Base-by-base conservation (phyloP, 176 grass and related monocot species). In the Olyra latifolia region DNA sequence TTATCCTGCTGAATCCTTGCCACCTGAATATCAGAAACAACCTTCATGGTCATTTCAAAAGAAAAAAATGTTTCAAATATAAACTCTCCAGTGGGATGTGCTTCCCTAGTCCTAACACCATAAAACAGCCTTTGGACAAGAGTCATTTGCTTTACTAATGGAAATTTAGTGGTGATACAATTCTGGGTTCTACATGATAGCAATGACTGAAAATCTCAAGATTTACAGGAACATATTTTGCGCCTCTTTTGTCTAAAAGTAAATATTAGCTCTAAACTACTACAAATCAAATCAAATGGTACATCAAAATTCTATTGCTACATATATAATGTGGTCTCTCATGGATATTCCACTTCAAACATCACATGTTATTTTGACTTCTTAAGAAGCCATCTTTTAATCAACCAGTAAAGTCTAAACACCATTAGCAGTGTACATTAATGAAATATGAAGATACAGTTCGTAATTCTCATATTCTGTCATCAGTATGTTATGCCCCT, bases 1-100 rank as follows among this genome's bases (percentile, higher is more conserved):
- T 91, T 88, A 76, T 91, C 86, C 79, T 93, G 85, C 49, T 95
- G 83, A 25, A 95, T 91, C 81, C 79, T 91, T 74, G 76, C 88
- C 71, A 98, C 88, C 92, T 98, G 75, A 70, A 89, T 71, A 89
- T 85, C 64, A 81, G 14, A 85, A 85, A 65, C 11, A 80, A 81
- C 44, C 9, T 80, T 12, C 27, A 76, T 70, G 57, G 57, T 74
- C 70, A 86, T 76, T 66, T 69, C 27, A 84, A 9, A 48, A 56
- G 7, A 62, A 45, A 78, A 60, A 44, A 0, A 27, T 22, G 46
- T 59, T 58, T 57, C 17, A 19, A 25, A 13, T 66, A 16, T 47
- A 61, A 46, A 80, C n/a, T 75, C 71, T 66, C 12, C 39, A 44
- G 35, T 30, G 56, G 74, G 20, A 35, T 25, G 45, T 62, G 62